A percentile compares a stretch with the other conserved stretches of the same genome.
Evolutionary conservation across 2,329 filamentous ascomycete species (phyloP).

Genomic region (Byssochlamys sp.): DNA sequence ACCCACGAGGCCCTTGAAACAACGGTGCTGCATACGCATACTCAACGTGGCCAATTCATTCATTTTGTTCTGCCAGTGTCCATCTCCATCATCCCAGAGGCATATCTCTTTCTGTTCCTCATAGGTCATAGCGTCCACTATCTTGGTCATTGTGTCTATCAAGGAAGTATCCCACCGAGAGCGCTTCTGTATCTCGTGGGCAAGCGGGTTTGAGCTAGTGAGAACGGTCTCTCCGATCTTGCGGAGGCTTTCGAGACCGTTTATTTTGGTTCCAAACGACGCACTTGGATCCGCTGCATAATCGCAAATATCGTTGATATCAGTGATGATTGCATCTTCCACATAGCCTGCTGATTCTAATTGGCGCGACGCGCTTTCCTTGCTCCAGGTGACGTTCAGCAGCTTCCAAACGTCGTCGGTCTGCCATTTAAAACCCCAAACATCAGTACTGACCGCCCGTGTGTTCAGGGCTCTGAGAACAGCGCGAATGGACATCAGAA

Average conservation of each 20-base stretch:
- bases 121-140: slow-evolving; percentile 5
- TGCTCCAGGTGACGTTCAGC: slow-evolving; percentile 7
- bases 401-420: slow-evolving; percentile 6
- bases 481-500: not conserved
- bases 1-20: not conserved
- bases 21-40: not conserved
- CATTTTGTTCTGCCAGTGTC: slow-evolving; percentile 4
- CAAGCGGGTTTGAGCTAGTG: slow-evolving; percentile 2
- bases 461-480: not conserved
- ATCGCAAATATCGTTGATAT: not conserved
- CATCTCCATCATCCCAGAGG: not conserved
- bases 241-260: slow-evolving; percentile 10
- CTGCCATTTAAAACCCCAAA: slow-evolving; percentile 6
- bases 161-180: slow-evolving; percentile 5
- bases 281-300: slow-evolving; percentile 2
- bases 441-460: not conserved
- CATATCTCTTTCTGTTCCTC: slow-evolving; percentile 4
- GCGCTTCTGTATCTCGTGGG: slow-evolving; percentile 7
- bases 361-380: not conserved
- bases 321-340: slow-evolving; percentile 4
- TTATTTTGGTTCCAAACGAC: slow-evolving; percentile 5
- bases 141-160: slow-evolving; percentile 8
- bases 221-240: slow-evolving; percentile 13
- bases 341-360: not conserved
- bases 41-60: slow-evolving; percentile 6